phyloP scores from a whole-genome alignment of 225 moss, liverwort and hornwort genomes.

The Asterella californica region DNA sequence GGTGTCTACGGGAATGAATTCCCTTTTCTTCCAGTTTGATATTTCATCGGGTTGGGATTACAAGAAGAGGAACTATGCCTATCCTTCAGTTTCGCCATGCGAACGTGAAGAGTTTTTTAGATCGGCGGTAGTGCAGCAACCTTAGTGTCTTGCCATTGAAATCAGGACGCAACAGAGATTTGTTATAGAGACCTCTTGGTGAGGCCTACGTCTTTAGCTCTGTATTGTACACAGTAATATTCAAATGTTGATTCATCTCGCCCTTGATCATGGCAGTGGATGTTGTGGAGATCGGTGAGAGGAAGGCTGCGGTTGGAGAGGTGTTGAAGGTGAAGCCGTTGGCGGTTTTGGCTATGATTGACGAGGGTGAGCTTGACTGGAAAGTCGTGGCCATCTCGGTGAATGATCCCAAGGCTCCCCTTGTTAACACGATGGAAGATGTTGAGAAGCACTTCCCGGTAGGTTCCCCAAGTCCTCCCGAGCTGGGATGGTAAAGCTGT shows the following conservation, averaged over 20 bases:
- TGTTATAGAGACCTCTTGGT: background rate
- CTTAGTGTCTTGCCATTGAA: no score
- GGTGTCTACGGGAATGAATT: no score
- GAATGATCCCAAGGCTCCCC: conserved; percentile 71
- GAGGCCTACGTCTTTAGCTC: background rate
- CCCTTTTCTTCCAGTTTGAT: no score
- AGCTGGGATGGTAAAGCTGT: background rate
- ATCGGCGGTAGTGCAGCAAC: background rate
- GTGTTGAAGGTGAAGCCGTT: conserved; percentile 90
- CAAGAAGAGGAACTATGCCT: no score
- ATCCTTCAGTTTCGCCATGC: background rate
- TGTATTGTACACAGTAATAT: background rate
- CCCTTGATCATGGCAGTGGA: conserved; percentile 58
- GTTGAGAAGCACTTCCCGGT: conserved; percentile 91
- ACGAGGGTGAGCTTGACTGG: conserved; percentile 94
- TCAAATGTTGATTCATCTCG: no score
- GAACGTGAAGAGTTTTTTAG: background rate
- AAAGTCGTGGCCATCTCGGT: conserved; percentile 89
- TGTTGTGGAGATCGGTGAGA: conserved; percentile 95
- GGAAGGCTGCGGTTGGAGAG: conserved; percentile 71
- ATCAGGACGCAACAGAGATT: background rate
- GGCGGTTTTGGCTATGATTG: conserved; percentile 87
- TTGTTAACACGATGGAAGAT: conserved; percentile 75
- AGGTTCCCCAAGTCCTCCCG: conserved; percentile 13
- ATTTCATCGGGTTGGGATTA: no score